Percentiles rank a stretch among this genome's conserved stretches.
Evolutionary conservation across 805 yeast genomes (phyloP).

Genomic region (Naumovozyma dairenensis): DNA sequence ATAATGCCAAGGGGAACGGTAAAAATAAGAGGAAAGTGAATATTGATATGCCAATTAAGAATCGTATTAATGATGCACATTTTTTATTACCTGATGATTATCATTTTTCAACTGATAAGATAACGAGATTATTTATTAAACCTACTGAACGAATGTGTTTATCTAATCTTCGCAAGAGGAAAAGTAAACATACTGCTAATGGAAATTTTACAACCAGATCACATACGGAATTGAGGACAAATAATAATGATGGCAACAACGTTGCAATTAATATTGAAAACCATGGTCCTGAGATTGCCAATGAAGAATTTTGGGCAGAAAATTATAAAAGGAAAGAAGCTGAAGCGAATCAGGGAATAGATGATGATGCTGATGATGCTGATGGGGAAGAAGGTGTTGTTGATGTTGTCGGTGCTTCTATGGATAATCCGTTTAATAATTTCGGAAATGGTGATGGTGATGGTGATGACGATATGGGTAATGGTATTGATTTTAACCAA

Average conservation of each 20-base stretch:
- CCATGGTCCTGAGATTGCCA: conserved; percentile 34
- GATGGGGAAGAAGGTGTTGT: conserved; percentile 15
- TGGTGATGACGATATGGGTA: conserved; percentile 7
- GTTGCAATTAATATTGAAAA: conserved; percentile 5
- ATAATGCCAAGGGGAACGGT: conserved; percentile 29
- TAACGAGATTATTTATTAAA: conserved; percentile 59
- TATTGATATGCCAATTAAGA: conserved; percentile 35
- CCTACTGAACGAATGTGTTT: conserved; percentile 42
- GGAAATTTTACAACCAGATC: no score
- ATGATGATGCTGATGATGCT: conserved; percentile 25
- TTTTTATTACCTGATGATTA: conserved; percentile 63
- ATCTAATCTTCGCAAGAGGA: conserved; percentile 13
- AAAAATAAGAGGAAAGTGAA: conserved; percentile 26
- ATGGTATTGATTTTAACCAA: conserved; percentile 28
- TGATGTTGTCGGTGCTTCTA: conserved; percentile 14
- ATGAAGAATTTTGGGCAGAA: conserved; percentile 65
- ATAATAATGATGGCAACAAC: not conserved
- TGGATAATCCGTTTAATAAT: conserved; percentile 32
- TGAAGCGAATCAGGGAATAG: conserved; percentile 1
- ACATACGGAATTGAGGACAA: not conserved
- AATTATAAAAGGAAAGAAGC: conserved; percentile 39
- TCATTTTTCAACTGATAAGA: conserved; percentile 57
- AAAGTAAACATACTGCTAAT: conserved; percentile 1
- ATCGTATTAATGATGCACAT: conserved; percentile 33
- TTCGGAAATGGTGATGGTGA: no score